Evolutionary conservation across 148 eudicot genomes (phyloP).

Genomic region (Salicornia ramosissima): DNA sequence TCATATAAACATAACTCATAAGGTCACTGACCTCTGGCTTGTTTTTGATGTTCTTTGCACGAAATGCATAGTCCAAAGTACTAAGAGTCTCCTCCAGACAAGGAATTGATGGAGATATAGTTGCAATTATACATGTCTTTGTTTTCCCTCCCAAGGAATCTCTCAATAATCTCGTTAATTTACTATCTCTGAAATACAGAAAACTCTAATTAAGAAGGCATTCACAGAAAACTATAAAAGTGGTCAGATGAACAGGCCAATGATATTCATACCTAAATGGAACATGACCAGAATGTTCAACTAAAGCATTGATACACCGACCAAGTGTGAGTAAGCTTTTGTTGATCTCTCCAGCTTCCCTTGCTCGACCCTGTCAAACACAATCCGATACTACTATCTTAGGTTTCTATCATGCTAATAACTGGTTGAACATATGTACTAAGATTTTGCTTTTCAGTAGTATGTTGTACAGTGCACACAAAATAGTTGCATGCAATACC

Average conservation of each 20-base stretch:
- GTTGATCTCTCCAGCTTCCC: slow-evolving; percentile 99
- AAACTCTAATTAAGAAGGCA: slow-evolving; percentile 8
- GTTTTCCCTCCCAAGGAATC: slow-evolving; percentile 99
- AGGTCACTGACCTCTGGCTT: slow-evolving; percentile 77
- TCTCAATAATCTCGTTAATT: slow-evolving; percentile 87
- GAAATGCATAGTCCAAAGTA: slow-evolving; percentile 96
- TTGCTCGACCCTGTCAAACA: slow-evolving; percentile 75
- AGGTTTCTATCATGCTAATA: slow-evolving; percentile 3
- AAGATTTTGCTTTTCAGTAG: not conserved
- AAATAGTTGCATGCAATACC: slow-evolving; percentile 36
- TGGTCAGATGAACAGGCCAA: not conserved
- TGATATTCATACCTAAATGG: slow-evolving; percentile 63
- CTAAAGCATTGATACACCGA: slow-evolving; percentile 90
- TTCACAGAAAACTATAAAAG: not conserved
- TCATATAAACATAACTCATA: slow-evolving; percentile 10
- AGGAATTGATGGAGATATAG: slow-evolving; percentile 81
- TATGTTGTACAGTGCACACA: not conserved
- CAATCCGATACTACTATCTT: slow-evolving; percentile 2
- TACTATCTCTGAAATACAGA: slow-evolving; percentile 70
- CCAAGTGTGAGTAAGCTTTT: slow-evolving; percentile 98
- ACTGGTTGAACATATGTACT: not conserved
- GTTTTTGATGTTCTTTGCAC: slow-evolving; percentile 98
- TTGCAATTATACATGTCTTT: slow-evolving; percentile 97
- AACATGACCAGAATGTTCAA: slow-evolving; percentile 96
- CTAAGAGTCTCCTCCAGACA: slow-evolving; percentile 94